Conservation (phyloP, 176 grass and related monocot species). For the Avena eriantha region DNA sequence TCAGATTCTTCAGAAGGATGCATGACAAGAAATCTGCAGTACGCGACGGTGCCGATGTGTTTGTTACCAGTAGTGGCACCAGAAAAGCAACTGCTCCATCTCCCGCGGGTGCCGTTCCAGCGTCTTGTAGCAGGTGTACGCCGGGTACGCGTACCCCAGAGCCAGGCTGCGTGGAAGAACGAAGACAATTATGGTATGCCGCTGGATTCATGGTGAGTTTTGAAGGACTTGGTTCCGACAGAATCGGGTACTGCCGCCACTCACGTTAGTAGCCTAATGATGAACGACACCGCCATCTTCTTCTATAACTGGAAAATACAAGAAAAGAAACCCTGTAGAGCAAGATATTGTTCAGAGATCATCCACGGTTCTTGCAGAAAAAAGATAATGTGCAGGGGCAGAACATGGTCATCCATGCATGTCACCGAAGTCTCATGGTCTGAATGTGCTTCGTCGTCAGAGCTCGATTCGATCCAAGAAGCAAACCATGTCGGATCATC, state of each 20-base stretch:
- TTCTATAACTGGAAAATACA: neutral
- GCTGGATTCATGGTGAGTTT: neutral
- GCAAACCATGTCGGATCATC: neutral
- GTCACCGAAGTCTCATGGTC: neutral
- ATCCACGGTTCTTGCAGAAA: neutral
- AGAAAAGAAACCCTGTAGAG: neutral
- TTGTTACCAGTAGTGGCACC: slow-evolving; percentile 79
- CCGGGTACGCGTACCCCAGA: slow-evolving; percentile 74
- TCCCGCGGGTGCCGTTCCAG: slow-evolving; percentile 55
- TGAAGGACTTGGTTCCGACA: neutral
- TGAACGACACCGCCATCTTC: slow-evolving; percentile 74
- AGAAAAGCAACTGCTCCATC: slow-evolving; percentile 74
- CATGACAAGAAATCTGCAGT: too few species aligned
- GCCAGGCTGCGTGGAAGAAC: slow-evolving; percentile 40
- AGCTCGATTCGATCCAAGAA: neutral
- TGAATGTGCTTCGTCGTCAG: neutral
- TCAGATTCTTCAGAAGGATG: neutral
- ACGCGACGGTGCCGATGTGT: neutral
- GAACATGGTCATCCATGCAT: neutral
- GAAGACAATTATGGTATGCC: neutral
- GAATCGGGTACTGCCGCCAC: neutral
- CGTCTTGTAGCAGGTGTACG: slow-evolving; percentile 82
- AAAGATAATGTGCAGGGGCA: neutral
- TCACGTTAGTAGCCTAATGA: slow-evolving; percentile 73
- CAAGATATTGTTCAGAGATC: neutral